A percentile compares a stretch with the other conserved stretches of the same genome.
Conservation (phyloP, 2,329 filamentous ascomycete genomes). For the Colletotrichum shisoi region DNA sequence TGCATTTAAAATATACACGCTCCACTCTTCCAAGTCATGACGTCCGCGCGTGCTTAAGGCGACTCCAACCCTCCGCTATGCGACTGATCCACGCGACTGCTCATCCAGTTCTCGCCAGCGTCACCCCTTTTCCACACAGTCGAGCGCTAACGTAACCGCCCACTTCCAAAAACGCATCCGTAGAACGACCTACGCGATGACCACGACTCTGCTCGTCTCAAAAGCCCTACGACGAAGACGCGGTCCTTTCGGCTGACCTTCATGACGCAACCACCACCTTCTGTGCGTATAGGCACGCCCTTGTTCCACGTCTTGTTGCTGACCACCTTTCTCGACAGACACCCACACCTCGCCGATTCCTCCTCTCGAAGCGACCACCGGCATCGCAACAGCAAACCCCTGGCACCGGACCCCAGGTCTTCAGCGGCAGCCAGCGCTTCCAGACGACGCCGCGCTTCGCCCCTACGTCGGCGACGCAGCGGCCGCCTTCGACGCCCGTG, state of each 20-base stretch:
- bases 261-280: slow-evolving; percentile 39
- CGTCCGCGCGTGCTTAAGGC: slow-evolving; percentile 10
- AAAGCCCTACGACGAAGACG: slow-evolving; percentile 18
- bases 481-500: slow-evolving; percentile 28
- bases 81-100: not conserved
- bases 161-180: not conserved
- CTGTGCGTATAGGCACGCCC: slow-evolving; percentile 1
- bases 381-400: slow-evolving; percentile 47
- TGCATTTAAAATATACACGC: not conserved
- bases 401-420: slow-evolving; percentile 33
- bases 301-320: not conserved
- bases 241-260: slow-evolving; percentile 32
- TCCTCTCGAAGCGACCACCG: slow-evolving; percentile 49
- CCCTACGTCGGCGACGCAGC: slow-evolving; percentile 45
- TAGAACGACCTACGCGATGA: slow-evolving; percentile 22
- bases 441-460: slow-evolving; percentile 53
- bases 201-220: not conserved
- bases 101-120: not conserved
- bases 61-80: not conserved
- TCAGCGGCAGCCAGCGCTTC: slow-evolving; percentile 45
- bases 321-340: slow-evolving; percentile 44
- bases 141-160: not conserved
- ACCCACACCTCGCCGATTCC: slow-evolving; percentile 51
- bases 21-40: not conserved
- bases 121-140: not conserved